These are phyloP conservation scores for Collybia mongolica DNA, from an alignment of 768 basidiomycete species.

Conservation along the genomic window DNA sequence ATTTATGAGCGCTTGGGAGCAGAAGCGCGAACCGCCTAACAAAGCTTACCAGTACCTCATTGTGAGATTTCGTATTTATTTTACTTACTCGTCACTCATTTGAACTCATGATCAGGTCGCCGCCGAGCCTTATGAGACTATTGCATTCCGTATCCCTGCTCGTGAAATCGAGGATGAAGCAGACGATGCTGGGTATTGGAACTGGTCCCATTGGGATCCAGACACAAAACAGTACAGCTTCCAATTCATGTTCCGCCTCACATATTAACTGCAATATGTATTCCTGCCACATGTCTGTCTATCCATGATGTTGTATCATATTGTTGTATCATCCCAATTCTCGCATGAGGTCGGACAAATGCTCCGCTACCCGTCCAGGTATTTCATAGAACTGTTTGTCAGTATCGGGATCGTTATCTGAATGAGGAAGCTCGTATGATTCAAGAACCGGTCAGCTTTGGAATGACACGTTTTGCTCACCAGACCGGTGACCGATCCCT, in stretches of 20 bases:
- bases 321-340: slow-evolving; percentile 4
- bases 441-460: too few relatives aligned
- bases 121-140: slow-evolving; percentile 98
- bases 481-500: too few relatives aligned
- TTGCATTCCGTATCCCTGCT: slow-evolving; percentile 98
- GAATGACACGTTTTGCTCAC: too few relatives aligned
- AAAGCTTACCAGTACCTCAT: slow-evolving; percentile 97
- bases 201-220: slow-evolving; percentile 99
- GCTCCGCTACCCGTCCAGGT: too few relatives aligned
- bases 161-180: slow-evolving; percentile 96
- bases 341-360: background rate
- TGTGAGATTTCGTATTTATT: slow-evolving; percentile 47
- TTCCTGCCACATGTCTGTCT: background rate
- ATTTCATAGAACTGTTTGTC: too few relatives aligned
- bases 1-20: slow-evolving; percentile 98
- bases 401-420: too few relatives aligned
- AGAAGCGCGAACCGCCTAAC: slow-evolving; percentile 92
- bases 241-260: slow-evolving; percentile 91
- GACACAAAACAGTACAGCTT: slow-evolving; percentile 98
- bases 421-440: too few relatives aligned
- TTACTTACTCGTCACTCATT: slow-evolving; percentile 24
- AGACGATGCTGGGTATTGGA: slow-evolving; percentile 88
- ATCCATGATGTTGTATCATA: slow-evolving; percentile 19
- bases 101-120: slow-evolving; percentile 64
- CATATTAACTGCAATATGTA: slow-evolving; percentile 27